A percentile compares a stretch with the other conserved stretches of the same genome.
phyloP scores from a whole-genome alignment of 2,329 filamentous ascomycete species.

The Leptographium galeiforme region DNA sequence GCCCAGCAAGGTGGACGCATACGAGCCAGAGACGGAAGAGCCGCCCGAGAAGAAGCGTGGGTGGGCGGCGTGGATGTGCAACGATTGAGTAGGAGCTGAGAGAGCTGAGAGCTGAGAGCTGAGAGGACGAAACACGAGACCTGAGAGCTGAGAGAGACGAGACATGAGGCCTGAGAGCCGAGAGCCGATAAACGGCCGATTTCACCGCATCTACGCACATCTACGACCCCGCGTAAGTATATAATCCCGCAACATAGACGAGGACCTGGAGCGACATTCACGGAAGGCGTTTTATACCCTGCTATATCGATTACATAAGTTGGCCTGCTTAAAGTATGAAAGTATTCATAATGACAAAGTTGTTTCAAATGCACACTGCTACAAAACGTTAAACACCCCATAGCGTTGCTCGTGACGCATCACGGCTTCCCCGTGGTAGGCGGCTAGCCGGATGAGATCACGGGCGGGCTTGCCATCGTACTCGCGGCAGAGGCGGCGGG shows the following conservation, averaged over 20 bases:
- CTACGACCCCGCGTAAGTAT: too few relatives aligned
- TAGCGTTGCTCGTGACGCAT: slow-evolving; percentile 4
- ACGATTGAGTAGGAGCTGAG: not conserved
- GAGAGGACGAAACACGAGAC: too few relatives aligned
- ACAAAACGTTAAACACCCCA: not conserved
- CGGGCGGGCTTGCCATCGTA: slow-evolving; percentile 19
- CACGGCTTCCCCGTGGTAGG: slow-evolving; percentile 13
- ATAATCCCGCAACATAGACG: too few relatives aligned
- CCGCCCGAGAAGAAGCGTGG: not conserved
- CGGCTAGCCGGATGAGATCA: slow-evolving; percentile 20
- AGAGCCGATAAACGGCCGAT: too few relatives aligned
- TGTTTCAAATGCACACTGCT: not conserved
- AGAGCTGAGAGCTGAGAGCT: too few relatives aligned
- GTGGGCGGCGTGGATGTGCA: not conserved
- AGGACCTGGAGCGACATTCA: not conserved
- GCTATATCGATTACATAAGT: not conserved
- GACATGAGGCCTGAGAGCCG: too few relatives aligned
- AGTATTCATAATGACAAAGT: not conserved
- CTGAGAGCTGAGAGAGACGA: too few relatives aligned
- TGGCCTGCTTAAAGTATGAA: too few relatives aligned
- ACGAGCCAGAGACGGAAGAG: not conserved
- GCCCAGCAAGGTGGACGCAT: slow-evolving; percentile 9
- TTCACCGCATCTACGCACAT: too few relatives aligned
- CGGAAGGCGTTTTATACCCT: slow-evolving; percentile 4
- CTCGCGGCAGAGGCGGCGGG: slow-evolving; percentile 19